A percentile compares a stretch with the other conserved stretches of the same genome.
phyloP scores from a whole-genome alignment of 805 yeast species.

The Candida coleopterorum region DNA sequence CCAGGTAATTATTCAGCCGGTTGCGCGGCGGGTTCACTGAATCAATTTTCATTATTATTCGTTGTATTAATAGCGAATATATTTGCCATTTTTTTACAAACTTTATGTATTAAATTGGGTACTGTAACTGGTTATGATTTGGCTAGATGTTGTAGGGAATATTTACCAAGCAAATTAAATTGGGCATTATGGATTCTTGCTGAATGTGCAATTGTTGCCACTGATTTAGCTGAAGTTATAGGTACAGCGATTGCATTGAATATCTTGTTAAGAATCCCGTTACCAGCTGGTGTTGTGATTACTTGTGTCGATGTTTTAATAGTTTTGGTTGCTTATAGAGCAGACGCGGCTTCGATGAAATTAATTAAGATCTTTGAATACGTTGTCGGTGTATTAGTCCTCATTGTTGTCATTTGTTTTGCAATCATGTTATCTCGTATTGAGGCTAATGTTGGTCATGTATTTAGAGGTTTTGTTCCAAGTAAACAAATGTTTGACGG shows the following conservation, averaged over 20 bases:
- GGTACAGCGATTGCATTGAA: constrained; percentile 50
- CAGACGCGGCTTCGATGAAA: constrained; percentile 36
- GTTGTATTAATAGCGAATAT: constrained; percentile 39
- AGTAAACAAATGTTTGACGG: constrained; percentile 38
- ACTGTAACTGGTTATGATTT: constrained; percentile 47
- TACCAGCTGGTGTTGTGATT: constrained; percentile 46
- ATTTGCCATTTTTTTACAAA: constrained; percentile 44
- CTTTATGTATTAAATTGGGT: constrained; percentile 42
- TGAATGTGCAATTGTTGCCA: constrained; percentile 46
- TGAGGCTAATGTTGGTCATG: constrained; percentile 25
- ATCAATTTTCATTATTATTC: constrained; percentile 38
- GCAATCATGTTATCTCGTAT: constrained; percentile 40
- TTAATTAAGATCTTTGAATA: constrained; percentile 35
- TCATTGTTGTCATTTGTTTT: constrained; percentile 41
- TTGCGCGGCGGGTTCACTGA: constrained; percentile 43
- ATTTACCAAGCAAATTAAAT: constrained; percentile 38
- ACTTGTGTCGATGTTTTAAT: constrained; percentile 43
- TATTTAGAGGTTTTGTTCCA: constrained; percentile 43
- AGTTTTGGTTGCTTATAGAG: constrained; percentile 44
- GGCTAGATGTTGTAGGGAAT: constrained; percentile 39
- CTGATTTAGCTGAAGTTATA: constrained; percentile 51
- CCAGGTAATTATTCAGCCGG: constrained; percentile 50
- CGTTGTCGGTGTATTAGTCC: constrained; percentile 38
- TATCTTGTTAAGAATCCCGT: constrained; percentile 39
- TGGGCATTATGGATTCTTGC: constrained; percentile 36